These are phyloP conservation scores for Debaryomyces psychrophilus DNA, from an alignment of 1,139 yeast species.

Conservation along the genomic window DNA sequence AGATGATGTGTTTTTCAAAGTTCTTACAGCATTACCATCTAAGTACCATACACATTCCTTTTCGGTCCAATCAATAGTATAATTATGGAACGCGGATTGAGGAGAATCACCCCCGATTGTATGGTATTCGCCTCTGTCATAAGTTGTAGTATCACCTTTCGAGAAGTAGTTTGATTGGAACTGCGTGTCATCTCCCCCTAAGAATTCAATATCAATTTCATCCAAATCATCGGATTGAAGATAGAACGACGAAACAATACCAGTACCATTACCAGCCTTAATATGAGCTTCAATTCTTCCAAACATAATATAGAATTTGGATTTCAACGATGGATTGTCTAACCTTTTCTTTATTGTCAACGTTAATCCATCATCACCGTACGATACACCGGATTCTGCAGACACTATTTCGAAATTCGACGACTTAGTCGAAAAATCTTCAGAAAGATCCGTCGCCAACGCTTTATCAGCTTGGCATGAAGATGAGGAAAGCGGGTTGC, in stretches of 20 bases:
- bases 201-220: slow-evolving; percentile 79
- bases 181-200: slow-evolving; percentile 69
- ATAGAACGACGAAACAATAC: slow-evolving; percentile 74
- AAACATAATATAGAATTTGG: slow-evolving; percentile 78
- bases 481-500: slow-evolving; percentile 33
- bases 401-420: slow-evolving; percentile 30
- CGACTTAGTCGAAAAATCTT: slow-evolving; percentile 47
- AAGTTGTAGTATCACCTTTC: slow-evolving; percentile 70
- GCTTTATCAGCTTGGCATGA: slow-evolving; percentile 51
- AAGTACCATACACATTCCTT: slow-evolving; percentile 43
- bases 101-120: slow-evolving; percentile 44
- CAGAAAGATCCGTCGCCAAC: slow-evolving; percentile 52
- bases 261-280: slow-evolving; percentile 71
- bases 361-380: slow-evolving; percentile 51
- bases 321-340: slow-evolving; percentile 71
- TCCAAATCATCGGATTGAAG: slow-evolving; percentile 80
- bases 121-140: slow-evolving; percentile 75
- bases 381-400: slow-evolving; percentile 25
- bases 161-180: slow-evolving; percentile 80
- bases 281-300: slow-evolving; percentile 72
- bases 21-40: slow-evolving; percentile 47
- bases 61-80: slow-evolving; percentile 40
- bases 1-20: slow-evolving; percentile 36
- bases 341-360: slow-evolving; percentile 57
- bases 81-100: slow-evolving; percentile 34